phyloP scores from a whole-genome alignment of 345 rosid species.

The Pistacia atlantica region DNA sequence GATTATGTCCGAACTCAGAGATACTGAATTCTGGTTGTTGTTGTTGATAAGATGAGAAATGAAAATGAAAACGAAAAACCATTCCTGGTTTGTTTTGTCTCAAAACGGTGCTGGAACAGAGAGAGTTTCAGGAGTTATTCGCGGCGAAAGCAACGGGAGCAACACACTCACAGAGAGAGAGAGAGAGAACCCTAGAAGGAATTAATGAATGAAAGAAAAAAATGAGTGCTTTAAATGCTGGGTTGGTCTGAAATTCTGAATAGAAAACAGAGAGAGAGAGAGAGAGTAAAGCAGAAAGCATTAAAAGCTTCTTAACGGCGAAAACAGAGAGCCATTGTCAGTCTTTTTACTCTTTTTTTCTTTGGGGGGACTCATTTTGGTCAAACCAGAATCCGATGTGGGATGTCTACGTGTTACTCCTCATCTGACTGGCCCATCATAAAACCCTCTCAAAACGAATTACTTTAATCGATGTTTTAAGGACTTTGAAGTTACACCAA shows the following conservation, averaged over 20 bases:
- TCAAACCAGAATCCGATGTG: conserved; percentile 31
- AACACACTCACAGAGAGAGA: not conserved
- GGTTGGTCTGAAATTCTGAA: conserved; percentile 2
- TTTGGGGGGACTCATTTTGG: not conserved
- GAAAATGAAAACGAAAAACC: not conserved
- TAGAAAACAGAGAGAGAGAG: not conserved
- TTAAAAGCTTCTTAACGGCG: conserved; percentile 25
- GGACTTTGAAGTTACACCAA: too few species aligned
- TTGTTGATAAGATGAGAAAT: not conserved
- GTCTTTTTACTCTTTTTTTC: not conserved
- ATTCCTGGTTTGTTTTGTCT: not conserved
- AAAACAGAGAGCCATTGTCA: conserved; percentile 13
- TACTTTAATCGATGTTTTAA: too few species aligned
- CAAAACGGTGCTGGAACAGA: conserved; percentile 10
- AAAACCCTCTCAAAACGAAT: not conserved
- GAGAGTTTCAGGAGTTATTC: conserved; percentile 2
- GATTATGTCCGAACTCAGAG: not conserved
- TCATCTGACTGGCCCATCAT: not conserved
- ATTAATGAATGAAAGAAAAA: not conserved
- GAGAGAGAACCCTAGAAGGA: not conserved
- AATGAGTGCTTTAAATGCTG: not conserved
- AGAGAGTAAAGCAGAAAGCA: conserved; percentile 29
- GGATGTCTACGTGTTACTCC: conserved; percentile 2
- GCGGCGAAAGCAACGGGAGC: conserved; percentile 9
- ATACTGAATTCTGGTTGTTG: not conserved